Evolutionary conservation across 208 protist genomes (phyloP).

Genomic region (Borovskyia barvae): DNA sequence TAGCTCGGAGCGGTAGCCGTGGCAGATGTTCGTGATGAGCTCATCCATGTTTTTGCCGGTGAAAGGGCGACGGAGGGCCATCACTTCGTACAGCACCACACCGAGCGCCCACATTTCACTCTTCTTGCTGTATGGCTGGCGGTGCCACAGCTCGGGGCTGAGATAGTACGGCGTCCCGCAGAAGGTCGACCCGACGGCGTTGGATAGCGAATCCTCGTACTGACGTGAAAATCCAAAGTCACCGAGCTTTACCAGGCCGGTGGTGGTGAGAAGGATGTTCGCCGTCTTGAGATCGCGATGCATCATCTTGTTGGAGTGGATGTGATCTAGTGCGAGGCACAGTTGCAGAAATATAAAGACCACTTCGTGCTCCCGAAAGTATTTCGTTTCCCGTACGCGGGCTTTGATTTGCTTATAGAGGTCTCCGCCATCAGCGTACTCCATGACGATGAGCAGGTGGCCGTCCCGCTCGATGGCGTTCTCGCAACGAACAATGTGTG

Average conservation of each 20-base stretch:
- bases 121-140: constrained; percentile 93
- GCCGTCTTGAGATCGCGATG: constrained; percentile 89
- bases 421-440: constrained; percentile 86
- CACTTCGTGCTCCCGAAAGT: constrained; percentile 86
- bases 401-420: constrained; percentile 83
- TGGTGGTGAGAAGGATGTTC: constrained; percentile 84
- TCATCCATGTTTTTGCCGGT: constrained; percentile 83
- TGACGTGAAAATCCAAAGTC: constrained; percentile 88
- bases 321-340: constrained; percentile 80
- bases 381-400: constrained; percentile 47
- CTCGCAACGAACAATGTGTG: constrained; percentile 90
- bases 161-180: constrained; percentile 92
- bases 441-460: constrained; percentile 84
- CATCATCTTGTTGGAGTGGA: constrained; percentile 90
- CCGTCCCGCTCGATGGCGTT: constrained; percentile 56
- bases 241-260: constrained; percentile 81
- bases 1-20: constrained; percentile 46
- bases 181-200: constrained; percentile 83
- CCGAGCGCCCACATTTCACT: constrained; percentile 92
- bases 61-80: constrained; percentile 81
- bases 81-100: constrained; percentile 85
- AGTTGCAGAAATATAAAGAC: constrained; percentile 87
- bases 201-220: constrained; percentile 85
- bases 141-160: constrained; percentile 90
- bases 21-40: constrained; percentile 83